Base-by-base conservation (phyloP, 129 eudicot genomes). In the Flaveria brownii region DNA sequence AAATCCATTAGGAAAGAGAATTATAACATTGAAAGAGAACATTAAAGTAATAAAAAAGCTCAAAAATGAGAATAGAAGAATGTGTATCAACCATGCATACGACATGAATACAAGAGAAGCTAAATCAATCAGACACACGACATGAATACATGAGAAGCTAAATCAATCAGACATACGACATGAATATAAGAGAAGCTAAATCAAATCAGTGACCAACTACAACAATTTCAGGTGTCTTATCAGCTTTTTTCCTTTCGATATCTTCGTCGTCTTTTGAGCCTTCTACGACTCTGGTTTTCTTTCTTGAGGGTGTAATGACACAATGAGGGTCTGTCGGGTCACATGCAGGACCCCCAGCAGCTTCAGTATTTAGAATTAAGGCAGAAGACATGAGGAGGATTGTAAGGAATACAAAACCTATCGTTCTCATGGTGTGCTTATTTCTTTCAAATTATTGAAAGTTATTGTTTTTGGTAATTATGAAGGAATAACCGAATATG, bases 201-300 rank as follows among this genome's bases (percentile, higher is more conserved):
- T 1, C 5, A 54, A 65, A 65, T 56, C 67, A 76, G 3, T 82
- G 78, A 61, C 85, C 85, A 6, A 71, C 82, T 51, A 76, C 42
- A 63, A 82, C 50, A 33, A 82, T 73, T 65, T 82, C 78, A 18
- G 85, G 85, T 23, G 51, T 72, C 57, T 71, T 68, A 26, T 82
- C 85, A 1, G 11, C 76, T 22, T 45, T 72, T 26, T 41, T 26
- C 13, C 4, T 57, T 26, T 76, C 73, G 2, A 16, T 69, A 5
- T 77, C 75, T 4, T 69, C 49, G 12, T 56, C 75, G 15, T 77
- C 75, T 25, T 46, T 47, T 3, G 49, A 15, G 10, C 75, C 73
- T 45, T 77, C 81, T 8, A 77, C 39, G 28, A 77, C 49, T 9
- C 26, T 55, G 8, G 46, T 41, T 28, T 26, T 62, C 71, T 63